Evolutionary conservation across 1,139 yeast species (phyloP).

Genomic region (Meyerozyma athensensis): DNA sequence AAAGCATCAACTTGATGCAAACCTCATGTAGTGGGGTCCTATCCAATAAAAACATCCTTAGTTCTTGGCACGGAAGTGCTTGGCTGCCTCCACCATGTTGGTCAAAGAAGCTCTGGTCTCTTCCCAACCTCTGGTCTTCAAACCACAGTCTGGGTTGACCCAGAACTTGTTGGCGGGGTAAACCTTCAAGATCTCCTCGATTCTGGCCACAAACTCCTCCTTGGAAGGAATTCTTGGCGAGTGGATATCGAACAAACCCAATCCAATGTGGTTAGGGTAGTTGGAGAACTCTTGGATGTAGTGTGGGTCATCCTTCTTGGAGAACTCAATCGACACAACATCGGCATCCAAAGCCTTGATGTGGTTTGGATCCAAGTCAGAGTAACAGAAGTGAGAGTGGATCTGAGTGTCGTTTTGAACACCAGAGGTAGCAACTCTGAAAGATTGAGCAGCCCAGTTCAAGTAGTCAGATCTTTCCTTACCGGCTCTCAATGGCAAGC

Average conservation of each 20-base stretch:
- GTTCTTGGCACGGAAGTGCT: conserved; percentile 75
- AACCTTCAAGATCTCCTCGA: conserved; percentile 89
- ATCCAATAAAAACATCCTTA: conserved; percentile 22
- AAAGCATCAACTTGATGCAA: conserved; percentile 35
- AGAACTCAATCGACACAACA: conserved; percentile 98
- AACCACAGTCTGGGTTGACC: conserved; percentile 99
- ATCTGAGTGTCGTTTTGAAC: conserved; percentile 93
- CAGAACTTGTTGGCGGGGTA: conserved; percentile 98
- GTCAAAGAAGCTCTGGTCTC: conserved; percentile 83
- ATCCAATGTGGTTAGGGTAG: conserved; percentile 99
- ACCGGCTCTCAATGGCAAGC: conserved; percentile 98
- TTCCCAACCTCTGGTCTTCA: conserved; percentile 95
- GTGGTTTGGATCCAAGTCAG: conserved; percentile 98
- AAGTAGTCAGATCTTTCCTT: conserved; percentile 94
- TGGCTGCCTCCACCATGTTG: conserved; percentile 99
- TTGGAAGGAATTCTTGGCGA: conserved; percentile 99
- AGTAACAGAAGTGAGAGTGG: conserved; percentile 99
- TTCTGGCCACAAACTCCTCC: conserved; percentile 91
- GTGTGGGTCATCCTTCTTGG: conserved; percentile 98
- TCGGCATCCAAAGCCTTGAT: conserved; percentile 99
- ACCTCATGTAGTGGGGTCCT: conserved; percentile 21
- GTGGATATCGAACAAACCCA: conserved; percentile 98
- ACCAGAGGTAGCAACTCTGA: conserved; percentile 99
- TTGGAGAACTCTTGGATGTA: conserved; percentile 95
- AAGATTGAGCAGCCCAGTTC: conserved; percentile 98